Base-by-base conservation (phyloP, 2,329 filamentous ascomycete genomes). In the Phialophora verrucosa region DNA sequence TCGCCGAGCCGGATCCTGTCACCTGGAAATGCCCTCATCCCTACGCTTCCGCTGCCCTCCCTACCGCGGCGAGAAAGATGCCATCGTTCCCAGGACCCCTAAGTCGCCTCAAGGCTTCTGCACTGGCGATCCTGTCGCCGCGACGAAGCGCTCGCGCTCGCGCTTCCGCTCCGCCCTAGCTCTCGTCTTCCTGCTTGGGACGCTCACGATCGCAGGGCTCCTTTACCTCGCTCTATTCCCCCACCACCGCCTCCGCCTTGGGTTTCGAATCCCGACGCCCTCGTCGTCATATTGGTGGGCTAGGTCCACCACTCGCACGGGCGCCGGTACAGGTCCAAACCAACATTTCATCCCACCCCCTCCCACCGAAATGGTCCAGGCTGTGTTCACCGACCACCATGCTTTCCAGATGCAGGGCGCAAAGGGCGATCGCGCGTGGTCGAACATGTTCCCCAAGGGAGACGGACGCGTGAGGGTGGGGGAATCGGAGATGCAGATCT, bases 401-500 rank as follows among this genome's bases (percentile, higher is more conserved):
- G 27, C 49, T 1, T 66, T 65, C 55, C 66, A 65, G 55, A 31
- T 59, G 25, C 35, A 14, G 8, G 59, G 59, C 3, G 27, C 54
- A 6, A 14, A 42, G 7, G 66, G 58, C 32, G 62, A 68, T 57
- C 51, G 59, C 3, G 66, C 59, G 17, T 68, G 66, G 66, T 27
- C 50, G 23, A 53, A 20, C 20, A 68, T 68, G 63, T 65, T 68
- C n/a, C 66, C 63, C 11, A 50, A 51, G 29, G 63, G 63, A 4
- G 50, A 65, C 50, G 66, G 66, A 25, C 35, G 51, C 5, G 55
- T 68, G 20, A 35, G 29, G 8, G 54, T 61, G 27, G 12, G 38
- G 20, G 27, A 66, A n/a, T 59, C 66, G 59, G 65, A 62, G 35
- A 59, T 56, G 12, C 59, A 68, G 25, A 32, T 68, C 14, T 68